Conservation (phyloP, 441 rosid species). For the Breynia disticha region DNA sequence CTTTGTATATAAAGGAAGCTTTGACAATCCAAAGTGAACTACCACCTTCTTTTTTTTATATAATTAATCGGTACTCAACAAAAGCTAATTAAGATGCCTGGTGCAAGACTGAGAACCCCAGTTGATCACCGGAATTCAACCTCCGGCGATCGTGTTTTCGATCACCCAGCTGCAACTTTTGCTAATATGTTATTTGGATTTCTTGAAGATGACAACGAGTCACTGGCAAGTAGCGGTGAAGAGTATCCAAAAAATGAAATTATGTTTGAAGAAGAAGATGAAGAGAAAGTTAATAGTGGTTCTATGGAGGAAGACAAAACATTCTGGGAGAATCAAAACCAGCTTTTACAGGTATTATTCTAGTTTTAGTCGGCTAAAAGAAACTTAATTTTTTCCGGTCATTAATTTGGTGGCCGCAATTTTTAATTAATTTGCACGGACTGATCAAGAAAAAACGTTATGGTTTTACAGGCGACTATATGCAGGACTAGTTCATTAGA, state of each 20-base stretch:
- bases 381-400: too few relatives aligned
- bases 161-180: conserved; percentile 17
- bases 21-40: too few relatives aligned
- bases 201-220: conserved; percentile 21
- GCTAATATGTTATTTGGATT: conserved; percentile 38
- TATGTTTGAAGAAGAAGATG: conserved; percentile 8
- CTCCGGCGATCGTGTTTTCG: conserved; percentile 8
- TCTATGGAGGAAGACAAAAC: conserved; percentile 16
- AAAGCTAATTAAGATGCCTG: conserved; percentile 20
- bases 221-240: conserved; percentile 8
- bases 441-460: neutral
- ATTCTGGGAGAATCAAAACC: conserved; percentile 47
- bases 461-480: conserved; percentile 26
- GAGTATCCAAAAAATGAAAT: conserved; percentile 6
- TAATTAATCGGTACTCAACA: neutral
- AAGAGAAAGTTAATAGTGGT: conserved; percentile 11
- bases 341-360: conserved; percentile 24
- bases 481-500: conserved; percentile 39
- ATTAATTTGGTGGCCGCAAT: neutral
- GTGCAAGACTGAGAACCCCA: conserved; percentile 13
- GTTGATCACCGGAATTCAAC: conserved; percentile 7
- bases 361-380: too few relatives aligned
- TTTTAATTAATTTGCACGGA: neutral
- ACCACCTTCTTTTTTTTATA: neutral
- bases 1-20: too few relatives aligned